phyloP scores from a whole-genome alignment of 1,139 yeast species.

The Hyphopichia buzzinii region DNA sequence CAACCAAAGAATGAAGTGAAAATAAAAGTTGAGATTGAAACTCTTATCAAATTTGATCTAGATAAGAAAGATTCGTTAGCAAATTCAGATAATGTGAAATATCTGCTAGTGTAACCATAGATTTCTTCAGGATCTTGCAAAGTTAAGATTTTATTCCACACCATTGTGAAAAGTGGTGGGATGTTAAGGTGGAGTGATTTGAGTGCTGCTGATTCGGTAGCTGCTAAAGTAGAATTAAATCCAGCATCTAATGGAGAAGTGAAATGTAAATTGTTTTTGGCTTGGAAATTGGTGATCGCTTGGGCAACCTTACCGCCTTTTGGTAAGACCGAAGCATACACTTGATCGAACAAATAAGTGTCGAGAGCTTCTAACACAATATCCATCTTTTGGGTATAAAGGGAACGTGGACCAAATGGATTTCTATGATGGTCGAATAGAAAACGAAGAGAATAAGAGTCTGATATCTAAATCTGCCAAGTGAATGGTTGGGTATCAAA shows the following conservation, averaged over 20 bases:
- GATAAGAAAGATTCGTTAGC: slow-evolving; percentile 63
- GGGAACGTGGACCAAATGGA: neutral
- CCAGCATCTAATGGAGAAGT: neutral
- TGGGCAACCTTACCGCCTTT: slow-evolving; percentile 24
- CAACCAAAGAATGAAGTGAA: slow-evolving; percentile 83
- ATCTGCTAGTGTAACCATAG: slow-evolving; percentile 35
- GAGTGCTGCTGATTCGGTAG: neutral
- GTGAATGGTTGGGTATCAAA: too few relatives aligned
- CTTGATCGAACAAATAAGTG: slow-evolving; percentile 65
- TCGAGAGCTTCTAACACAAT: slow-evolving; percentile 79
- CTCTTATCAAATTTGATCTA: slow-evolving; percentile 73
- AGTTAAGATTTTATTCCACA: slow-evolving; percentile 16
- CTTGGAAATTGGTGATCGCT: neutral
- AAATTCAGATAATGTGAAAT: slow-evolving; percentile 46
- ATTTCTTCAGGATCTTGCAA: slow-evolving; percentile 35
- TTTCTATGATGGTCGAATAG: neutral
- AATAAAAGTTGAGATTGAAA: slow-evolving; percentile 62
- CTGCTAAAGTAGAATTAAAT: slow-evolving; percentile 10
- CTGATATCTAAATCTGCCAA: too few relatives aligned
- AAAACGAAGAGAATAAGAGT: neutral
- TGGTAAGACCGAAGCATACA: slow-evolving; percentile 56
- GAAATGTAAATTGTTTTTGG: neutral
- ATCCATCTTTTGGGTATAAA: slow-evolving; percentile 57
- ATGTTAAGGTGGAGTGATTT: slow-evolving; percentile 14
- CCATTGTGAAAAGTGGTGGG: slow-evolving; percentile 9